Evolutionary conservation across 1,284 basidiomycete species (phyloP).

Genomic region (Apiotrichum mycotoxinovorans): DNA sequence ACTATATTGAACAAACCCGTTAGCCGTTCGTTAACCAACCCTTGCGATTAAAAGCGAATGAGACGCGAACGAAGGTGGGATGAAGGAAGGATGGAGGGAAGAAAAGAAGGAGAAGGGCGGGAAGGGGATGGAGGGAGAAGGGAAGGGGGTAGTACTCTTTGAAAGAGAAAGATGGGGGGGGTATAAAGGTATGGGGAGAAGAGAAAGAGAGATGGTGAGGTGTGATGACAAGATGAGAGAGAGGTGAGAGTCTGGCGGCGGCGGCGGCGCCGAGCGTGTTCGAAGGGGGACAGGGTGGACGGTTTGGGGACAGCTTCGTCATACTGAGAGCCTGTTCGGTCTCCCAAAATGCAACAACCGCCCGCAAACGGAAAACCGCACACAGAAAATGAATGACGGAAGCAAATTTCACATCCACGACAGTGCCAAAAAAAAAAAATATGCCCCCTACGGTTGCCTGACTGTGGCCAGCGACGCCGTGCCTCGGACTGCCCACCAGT

Average conservation of each 20-base stretch:
- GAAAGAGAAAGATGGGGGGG: background rate
- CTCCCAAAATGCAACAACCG: background rate
- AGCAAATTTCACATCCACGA: no score
- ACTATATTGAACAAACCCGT: background rate
- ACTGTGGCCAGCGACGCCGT: no score
- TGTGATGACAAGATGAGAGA: background rate
- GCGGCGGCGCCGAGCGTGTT: no score
- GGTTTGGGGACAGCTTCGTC: no score
- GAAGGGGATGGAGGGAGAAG: background rate
- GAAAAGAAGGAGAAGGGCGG: background rate
- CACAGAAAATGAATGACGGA: background rate
- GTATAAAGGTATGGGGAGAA: background rate
- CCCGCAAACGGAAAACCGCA: no score
- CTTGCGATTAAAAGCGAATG: background rate
- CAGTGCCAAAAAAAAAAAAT: no score
- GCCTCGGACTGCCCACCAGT: no score
- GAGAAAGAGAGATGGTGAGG: background rate
- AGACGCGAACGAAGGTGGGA: background rate
- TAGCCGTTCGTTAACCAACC: no score
- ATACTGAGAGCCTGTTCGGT: no score
- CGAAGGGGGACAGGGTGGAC: no score
- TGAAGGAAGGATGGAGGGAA: background rate
- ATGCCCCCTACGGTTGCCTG: no score
- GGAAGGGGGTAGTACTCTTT: background rate
- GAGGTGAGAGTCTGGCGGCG: background rate